Evolutionary conservation across 768 basidiomycete species (phyloP).

Genomic region (Omphalotus guepiniiformis): DNA sequence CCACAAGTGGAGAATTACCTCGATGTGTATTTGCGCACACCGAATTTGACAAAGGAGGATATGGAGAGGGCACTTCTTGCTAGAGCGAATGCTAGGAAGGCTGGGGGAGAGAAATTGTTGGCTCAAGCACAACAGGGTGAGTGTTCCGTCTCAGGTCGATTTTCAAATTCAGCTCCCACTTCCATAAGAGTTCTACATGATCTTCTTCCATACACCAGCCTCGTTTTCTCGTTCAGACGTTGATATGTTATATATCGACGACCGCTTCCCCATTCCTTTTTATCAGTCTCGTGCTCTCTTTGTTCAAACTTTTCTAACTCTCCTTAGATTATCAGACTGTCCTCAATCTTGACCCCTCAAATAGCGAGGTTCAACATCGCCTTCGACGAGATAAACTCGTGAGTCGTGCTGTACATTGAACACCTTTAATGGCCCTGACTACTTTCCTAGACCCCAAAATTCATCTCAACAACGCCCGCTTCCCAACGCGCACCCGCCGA

Average conservation of each 20-base stretch:
- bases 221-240: too few relatives aligned
- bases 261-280: too few relatives aligned
- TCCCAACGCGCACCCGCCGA: conserved; percentile 60
- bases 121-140: conserved; percentile 57
- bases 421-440: conserved; percentile 4
- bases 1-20: conserved; percentile 60
- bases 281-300: too few relatives aligned
- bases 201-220: too few relatives aligned
- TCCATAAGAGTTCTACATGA: too few relatives aligned
- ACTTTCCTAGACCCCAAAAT: conserved; percentile 33
- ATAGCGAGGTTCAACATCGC: conserved; percentile 47
- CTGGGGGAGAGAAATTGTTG: conserved; percentile 49
- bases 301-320: not conserved
- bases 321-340: conserved; percentile 55
- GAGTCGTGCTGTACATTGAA: conserved; percentile 11
- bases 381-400: conserved; percentile 47
- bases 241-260: too few relatives aligned
- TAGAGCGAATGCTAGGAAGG: conserved; percentile 54
- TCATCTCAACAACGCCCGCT: conserved; percentile 48
- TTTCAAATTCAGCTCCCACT: too few relatives aligned
- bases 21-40: conserved; percentile 62
- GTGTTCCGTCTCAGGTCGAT: conserved; percentile 17
- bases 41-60: conserved; percentile 47
- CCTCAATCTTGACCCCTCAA: conserved; percentile 55
- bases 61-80: conserved; percentile 53